phyloP scores from a whole-genome alignment of 2,329 filamentous ascomycete species.

The Ophiocordyceps camponoti-leonardi region DNA sequence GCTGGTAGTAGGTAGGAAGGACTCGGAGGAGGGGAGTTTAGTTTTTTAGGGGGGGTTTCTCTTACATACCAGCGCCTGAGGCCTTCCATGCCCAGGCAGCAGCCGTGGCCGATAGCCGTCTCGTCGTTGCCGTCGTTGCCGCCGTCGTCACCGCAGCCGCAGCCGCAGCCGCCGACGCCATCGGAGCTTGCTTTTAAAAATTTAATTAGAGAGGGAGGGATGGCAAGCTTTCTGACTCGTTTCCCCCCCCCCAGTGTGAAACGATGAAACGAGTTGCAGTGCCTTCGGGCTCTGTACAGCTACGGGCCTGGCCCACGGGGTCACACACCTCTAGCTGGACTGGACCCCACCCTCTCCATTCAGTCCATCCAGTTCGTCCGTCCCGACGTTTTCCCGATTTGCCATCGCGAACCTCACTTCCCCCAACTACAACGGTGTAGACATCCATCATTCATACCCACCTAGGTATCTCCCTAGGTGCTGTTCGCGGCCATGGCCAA shows the following conservation, averaged over 20 bases:
- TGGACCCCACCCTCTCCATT: conserved; percentile 5
- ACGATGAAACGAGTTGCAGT: too few species aligned
- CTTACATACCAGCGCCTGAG: not conserved
- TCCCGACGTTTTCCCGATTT: conserved; percentile 3
- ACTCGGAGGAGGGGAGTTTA: too few species aligned
- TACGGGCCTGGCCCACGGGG: too few species aligned
- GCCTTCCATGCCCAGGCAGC: not conserved
- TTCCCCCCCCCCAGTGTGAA: not conserved
- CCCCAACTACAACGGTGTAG: not conserved
- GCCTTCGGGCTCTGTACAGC: too few species aligned
- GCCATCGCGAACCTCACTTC: not conserved
- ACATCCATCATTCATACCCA: not conserved
- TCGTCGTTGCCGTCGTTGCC: not conserved
- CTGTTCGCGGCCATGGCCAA: conserved; percentile 9
- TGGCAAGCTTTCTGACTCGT: not conserved
- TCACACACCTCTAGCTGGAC: too few species aligned
- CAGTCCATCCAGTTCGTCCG: conserved; percentile 1
- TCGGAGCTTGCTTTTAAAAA: too few species aligned
- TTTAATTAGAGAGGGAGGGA: too few species aligned
- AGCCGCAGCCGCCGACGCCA: too few species aligned
- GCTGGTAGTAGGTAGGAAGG: not conserved
- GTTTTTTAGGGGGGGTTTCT: not conserved
- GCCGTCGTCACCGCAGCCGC: too few species aligned
- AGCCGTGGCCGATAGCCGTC: not conserved
- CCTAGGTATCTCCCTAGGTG: not conserved